phyloP scores from a whole-genome alignment of 2,329 filamentous ascomycete genomes.

The Stagonosporopsis cucurbitacearum region DNA sequence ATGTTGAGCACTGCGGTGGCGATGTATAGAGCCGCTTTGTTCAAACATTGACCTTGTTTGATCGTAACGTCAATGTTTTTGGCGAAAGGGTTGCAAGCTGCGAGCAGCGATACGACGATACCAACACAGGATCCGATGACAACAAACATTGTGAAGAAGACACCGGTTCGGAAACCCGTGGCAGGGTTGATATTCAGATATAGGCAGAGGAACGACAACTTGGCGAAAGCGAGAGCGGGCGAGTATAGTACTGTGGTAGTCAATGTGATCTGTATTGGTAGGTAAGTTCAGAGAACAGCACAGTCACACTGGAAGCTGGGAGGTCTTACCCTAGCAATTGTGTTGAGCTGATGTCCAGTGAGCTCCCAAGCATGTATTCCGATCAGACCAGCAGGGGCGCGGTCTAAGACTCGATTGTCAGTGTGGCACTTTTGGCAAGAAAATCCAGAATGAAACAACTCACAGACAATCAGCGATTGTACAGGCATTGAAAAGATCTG shows the following conservation, averaged over 20 bases:
- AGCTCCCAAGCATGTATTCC: constrained; percentile 24
- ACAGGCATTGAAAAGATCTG: constrained; percentile 16
- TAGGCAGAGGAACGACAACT: constrained; percentile 24
- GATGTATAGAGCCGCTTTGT: constrained; percentile 26
- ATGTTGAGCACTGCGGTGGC: constrained; percentile 28
- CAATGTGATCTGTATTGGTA: constrained; percentile 14
- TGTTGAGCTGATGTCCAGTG: constrained; percentile 23
- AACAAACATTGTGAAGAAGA: constrained; percentile 26
- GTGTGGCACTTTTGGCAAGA: background rate
- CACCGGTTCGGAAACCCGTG: constrained; percentile 11
- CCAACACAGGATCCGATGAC: constrained; percentile 24
- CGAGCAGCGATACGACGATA: constrained; percentile 25
- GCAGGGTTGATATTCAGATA: constrained; percentile 18
- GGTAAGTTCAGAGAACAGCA: constrained; percentile 1
- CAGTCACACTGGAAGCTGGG: background rate
- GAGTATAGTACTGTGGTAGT: constrained; percentile 23
- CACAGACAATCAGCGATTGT: constrained; percentile 20
- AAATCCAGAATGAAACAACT: background rate
- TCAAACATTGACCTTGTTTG: constrained; percentile 22
- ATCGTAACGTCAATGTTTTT: constrained; percentile 27
- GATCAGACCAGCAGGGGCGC: constrained; percentile 19
- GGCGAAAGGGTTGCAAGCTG: constrained; percentile 24
- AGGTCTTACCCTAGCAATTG: constrained; percentile 4
- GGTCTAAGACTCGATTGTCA: constrained; percentile 6
- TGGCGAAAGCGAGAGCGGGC: constrained; percentile 21